These are phyloP conservation scores for Draba incana DNA, from an alignment of 345 rosid genomes.

Conservation along the genomic window DNA sequence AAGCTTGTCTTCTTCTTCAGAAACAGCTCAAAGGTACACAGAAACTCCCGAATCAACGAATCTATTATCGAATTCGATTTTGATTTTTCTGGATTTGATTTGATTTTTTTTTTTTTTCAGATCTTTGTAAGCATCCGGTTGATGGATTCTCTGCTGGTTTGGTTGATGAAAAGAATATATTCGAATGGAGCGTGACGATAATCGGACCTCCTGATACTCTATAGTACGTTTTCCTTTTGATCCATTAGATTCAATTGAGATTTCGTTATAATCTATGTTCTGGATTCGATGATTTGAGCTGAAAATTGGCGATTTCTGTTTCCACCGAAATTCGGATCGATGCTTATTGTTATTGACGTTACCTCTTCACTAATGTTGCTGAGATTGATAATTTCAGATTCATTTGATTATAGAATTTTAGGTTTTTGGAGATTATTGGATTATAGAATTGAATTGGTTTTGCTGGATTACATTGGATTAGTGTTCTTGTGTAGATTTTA, in stretches of 20 bases:
- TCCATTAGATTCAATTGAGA: conserved; percentile 58
- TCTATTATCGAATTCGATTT: conserved; percentile 17
- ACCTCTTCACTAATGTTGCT: neutral
- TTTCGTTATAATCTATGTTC: conserved; percentile 19
- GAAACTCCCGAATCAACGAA: neutral
- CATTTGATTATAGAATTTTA: neutral
- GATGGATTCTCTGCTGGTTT: conserved; percentile 98
- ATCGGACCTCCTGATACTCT: conserved; percentile 99
- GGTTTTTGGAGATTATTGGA: conserved; percentile 1
- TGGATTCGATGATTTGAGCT: conserved; percentile 19
- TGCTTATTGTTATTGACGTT: neutral
- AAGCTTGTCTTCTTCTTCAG: conserved; percentile 92
- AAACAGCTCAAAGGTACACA: conserved; percentile 81
- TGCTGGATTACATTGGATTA: conserved; percentile 9
- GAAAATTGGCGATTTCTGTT: neutral
- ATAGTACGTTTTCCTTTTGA: conserved; percentile 52
- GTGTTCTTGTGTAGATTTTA: conserved; percentile 14
- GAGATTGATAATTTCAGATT: neutral
- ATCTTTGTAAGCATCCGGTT: conserved; percentile 96
- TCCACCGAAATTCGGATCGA: conserved; percentile 11
- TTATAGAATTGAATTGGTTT: conserved; percentile 7
- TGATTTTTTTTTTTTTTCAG: conserved; percentile 49
- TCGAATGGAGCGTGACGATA: conserved; percentile 93
- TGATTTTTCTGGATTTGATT: neutral
- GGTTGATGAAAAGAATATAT: conserved; percentile 86